A percentile compares a stretch with the other conserved stretches of the same genome.
These are phyloP conservation scores for Nigrospora sphaerica DNA, from an alignment of 2,329 filamentous ascomycete species.

Conservation along the genomic window DNA sequence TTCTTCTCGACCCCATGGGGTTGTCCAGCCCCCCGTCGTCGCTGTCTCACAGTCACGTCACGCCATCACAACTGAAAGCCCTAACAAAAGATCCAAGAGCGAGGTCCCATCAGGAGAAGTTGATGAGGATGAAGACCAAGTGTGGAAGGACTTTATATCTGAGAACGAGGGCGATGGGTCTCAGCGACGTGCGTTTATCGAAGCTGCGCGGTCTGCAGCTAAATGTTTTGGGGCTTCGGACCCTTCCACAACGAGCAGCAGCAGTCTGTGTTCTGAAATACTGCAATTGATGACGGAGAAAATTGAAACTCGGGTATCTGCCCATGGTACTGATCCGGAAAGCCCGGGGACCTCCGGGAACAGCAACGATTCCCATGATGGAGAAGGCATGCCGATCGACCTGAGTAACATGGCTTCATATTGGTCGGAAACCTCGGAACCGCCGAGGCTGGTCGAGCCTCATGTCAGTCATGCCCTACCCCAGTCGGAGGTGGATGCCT, in stretches of 20 bases:
- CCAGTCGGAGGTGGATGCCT: no score
- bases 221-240: constrained; percentile 14
- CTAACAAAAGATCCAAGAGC: background rate
- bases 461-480: no score
- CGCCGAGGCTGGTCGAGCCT: no score
- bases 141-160: constrained; percentile 22
- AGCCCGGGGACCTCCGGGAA: background rate
- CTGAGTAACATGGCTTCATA: no score
- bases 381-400: background rate
- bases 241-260: background rate
- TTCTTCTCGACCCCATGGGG: no score
- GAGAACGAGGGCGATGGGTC: constrained; percentile 15
- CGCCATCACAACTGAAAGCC: background rate
- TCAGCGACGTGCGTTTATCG: constrained; percentile 12
- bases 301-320: no score
- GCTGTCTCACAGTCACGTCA: background rate
- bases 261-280: background rate
- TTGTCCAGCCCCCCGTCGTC: background rate
- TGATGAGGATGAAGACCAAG: constrained; percentile 10
- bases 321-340: background rate
- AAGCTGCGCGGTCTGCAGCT: constrained; percentile 17
- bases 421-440: no score
- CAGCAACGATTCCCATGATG: background rate
- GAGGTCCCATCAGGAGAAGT: background rate
- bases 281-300: no score